Base-by-base conservation (phyloP, 768 basidiomycete species). In the Boletales sp. region DNA sequence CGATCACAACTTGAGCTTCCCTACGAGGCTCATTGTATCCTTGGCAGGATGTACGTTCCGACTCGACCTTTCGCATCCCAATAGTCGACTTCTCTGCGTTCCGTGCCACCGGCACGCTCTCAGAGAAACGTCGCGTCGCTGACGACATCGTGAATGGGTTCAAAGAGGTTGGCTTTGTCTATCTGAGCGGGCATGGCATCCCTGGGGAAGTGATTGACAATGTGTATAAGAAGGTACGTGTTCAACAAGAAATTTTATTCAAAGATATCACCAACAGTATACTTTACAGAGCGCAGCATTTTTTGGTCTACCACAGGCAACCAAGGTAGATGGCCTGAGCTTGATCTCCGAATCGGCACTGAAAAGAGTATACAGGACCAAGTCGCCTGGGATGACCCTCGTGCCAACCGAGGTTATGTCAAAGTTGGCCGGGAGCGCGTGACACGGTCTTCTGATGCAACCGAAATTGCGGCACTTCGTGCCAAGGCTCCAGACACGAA, bases 361-460 rank as follows among this genome's bases (percentile, higher is more conserved):
- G 30, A 57, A 30, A 21, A 34, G 17, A 12, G n/a, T 14, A 44
- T 17, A 5, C 28, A 89, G 83, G 70, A 75, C 42, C 70, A 73
- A 52, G 75, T 92, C 7, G 82, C 83, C 49, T 93, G 90, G 90
- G 84, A 87, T 48, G 87, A 90, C 63, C 89, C 90, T 51, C 82
- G 87, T 36, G 79, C 89, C 8, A 92, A 94, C 59, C 79, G 92
- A 48, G 91, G 91, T 31, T 93, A 91, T 64, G 87, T 94, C 43
- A 71, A 75, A 54, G 72, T 87, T 35, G 91, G 91, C 15, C 80
- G 91, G 17, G 92, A 94, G 66, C 84, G 86, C 32, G 86, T 90
- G 28, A 88, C 87, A 0, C 86, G 87, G 53, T 83, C 84, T 21
- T 71, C 76, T 31, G 81, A 90, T 66, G 75, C 81, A 10, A 67